Evolutionary conservation across 768 basidiomycete genomes (phyloP).

Genomic region (Lactifluus echinatus): DNA sequence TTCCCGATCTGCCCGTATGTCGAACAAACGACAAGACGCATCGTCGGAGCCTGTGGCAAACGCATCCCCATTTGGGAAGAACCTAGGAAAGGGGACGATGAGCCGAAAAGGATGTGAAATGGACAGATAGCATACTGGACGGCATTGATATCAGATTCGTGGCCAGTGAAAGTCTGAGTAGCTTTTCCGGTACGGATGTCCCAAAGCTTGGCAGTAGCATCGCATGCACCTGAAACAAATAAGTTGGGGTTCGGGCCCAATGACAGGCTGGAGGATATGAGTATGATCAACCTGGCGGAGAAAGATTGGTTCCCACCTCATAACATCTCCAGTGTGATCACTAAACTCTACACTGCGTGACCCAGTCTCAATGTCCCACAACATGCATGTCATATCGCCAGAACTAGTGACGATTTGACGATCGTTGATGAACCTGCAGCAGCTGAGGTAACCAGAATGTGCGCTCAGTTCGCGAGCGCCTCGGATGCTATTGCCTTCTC

Average conservation of each 20-base stretch:
- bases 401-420: conserved; percentile 97
- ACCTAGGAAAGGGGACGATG: conserved; percentile 42
- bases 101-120: background rate
- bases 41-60: conserved; percentile 99
- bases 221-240: conserved; percentile 99
- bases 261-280: conserved; percentile 56
- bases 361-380: conserved; percentile 99
- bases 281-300: background rate
- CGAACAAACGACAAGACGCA: conserved; percentile 95
- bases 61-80: conserved; percentile 99
- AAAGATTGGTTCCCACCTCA: conserved; percentile 59
- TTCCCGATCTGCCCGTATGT: conserved; percentile 96
- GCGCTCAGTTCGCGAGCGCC: conserved; percentile 93
- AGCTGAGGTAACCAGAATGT: conserved; percentile 95
- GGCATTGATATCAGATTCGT: conserved; percentile 98
- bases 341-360: conserved; percentile 98
- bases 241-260: conserved; percentile 89
- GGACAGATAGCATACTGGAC: conserved; percentile 64
- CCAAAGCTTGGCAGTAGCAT: conserved; percentile 98
- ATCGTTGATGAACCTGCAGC: conserved; percentile 98
- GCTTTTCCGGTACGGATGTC: conserved; percentile 97
- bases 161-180: conserved; percentile 96
- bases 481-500: conserved; percentile 66
- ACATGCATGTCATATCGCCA: conserved; percentile 99
- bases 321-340: conserved; percentile 98